phyloP scores from a whole-genome alignment of 208 protist species.

The Leishmania major region DNA sequence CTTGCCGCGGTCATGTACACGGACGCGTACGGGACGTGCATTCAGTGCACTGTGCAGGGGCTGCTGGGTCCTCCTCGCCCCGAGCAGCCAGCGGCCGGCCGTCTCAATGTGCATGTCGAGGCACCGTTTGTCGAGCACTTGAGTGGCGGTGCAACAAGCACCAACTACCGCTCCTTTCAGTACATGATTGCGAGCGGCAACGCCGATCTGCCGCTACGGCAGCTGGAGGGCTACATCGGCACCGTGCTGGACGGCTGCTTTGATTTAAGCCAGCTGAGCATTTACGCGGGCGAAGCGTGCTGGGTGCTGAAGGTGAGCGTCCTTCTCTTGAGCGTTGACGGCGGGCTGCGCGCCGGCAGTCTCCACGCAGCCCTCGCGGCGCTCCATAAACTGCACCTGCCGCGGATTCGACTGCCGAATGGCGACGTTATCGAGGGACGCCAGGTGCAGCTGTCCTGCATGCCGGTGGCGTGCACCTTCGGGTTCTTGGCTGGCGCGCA shows the following conservation, averaged over 20 bases:
- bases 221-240: constrained; percentile 72
- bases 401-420: constrained; percentile 72
- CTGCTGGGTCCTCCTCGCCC: constrained; percentile 73
- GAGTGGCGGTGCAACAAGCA: constrained; percentile 17
- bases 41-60: constrained; percentile 65
- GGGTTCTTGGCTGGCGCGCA: constrained; percentile 33
- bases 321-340: constrained; percentile 76
- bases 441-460: constrained; percentile 38
- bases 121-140: constrained; percentile 66
- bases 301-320: constrained; percentile 81
- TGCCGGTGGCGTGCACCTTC: constrained; percentile 69
- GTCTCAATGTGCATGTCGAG: constrained; percentile 66
- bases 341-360: constrained; percentile 57
- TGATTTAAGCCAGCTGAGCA: constrained; percentile 52
- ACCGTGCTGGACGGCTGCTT: constrained; percentile 58
- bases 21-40: constrained; percentile 65
- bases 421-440: constrained; percentile 59
- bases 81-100: constrained; percentile 54
- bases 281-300: constrained; percentile 78
- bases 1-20: constrained; percentile 79
- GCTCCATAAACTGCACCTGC: constrained; percentile 59
- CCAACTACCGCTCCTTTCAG: constrained; percentile 31
- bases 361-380: constrained; percentile 77
- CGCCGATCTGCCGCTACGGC: constrained; percentile 64
- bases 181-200: constrained; percentile 32